A percentile compares a stretch with the other conserved stretches of the same genome.
Conservation (phyloP, 768 basidiomycete genomes). For the Calocybe gangraenosa region DNA sequence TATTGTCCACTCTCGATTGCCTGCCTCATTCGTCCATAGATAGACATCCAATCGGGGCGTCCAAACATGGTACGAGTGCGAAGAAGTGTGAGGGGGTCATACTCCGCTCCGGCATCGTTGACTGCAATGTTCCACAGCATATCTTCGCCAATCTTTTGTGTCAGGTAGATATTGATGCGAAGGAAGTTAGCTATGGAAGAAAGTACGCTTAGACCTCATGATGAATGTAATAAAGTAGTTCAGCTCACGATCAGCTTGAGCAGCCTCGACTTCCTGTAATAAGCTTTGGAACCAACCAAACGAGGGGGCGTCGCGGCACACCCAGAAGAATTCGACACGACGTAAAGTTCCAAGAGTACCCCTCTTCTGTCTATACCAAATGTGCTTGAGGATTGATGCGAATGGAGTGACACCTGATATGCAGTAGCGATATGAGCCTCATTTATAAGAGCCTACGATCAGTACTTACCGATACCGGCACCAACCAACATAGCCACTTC, state of each 20-base stretch:
- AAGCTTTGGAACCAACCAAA: constrained; percentile 96
- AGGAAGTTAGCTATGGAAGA: constrained; percentile 76
- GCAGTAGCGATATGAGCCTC: constrained; percentile 2
- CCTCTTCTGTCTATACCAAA: constrained; percentile 88
- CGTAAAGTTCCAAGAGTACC: constrained; percentile 76
- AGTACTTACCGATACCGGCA: constrained; percentile 81
- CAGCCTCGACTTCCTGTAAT: constrained; percentile 82
- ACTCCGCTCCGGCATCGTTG: constrained; percentile 80
- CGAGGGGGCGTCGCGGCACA: constrained; percentile 91
- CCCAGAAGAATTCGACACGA: constrained; percentile 94
- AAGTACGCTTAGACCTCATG: not conserved
- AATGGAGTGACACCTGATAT: constrained; percentile 83
- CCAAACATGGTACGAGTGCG: constrained; percentile 89
- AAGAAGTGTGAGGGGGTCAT: constrained; percentile 86
- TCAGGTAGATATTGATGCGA: constrained; percentile 87
- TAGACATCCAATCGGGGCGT: constrained; percentile 83
- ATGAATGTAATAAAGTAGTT: not conserved
- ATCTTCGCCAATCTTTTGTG: constrained; percentile 79
- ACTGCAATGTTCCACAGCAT: constrained; percentile 92
- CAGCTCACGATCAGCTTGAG: constrained; percentile 81
- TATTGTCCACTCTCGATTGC: constrained; percentile 83
- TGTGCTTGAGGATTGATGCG: constrained; percentile 91
- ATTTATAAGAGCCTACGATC: not conserved
- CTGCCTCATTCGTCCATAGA: constrained; percentile 70
- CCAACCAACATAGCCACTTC: constrained; percentile 91